Evolutionary conservation across 495 filamentous ascomycete species (phyloP).

Genomic region (Parmelia sp.): DNA sequence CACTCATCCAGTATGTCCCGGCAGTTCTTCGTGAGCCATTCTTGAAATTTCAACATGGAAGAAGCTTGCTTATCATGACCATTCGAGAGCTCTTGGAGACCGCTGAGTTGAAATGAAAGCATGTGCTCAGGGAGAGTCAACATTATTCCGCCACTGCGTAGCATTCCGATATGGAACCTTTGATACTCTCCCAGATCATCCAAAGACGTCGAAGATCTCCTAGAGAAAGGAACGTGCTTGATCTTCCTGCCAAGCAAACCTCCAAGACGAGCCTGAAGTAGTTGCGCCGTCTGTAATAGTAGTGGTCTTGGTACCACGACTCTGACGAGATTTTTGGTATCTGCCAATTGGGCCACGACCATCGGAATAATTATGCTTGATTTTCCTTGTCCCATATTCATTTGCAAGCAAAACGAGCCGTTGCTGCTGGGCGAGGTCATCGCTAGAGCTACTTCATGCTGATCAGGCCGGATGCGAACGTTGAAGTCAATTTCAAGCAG

Average conservation of each 20-base stretch:
- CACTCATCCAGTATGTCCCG: conserved; percentile 61
- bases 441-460: conserved; percentile 48
- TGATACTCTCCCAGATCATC: conserved; percentile 30
- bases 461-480: conserved; percentile 55
- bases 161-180: conserved; percentile 43
- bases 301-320: conserved; percentile 59
- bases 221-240: conserved; percentile 58
- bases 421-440: conserved; percentile 48
- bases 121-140: conserved; percentile 63
- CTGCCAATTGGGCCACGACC: conserved; percentile 49
- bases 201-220: conserved; percentile 37
- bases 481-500: conserved; percentile 60
- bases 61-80: conserved; percentile 27
- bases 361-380: conserved; percentile 64
- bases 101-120: conserved; percentile 62
- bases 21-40: conserved; percentile 36
- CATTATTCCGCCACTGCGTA: conserved; percentile 44
- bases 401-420: conserved; percentile 54
- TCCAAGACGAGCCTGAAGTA: conserved; percentile 53
- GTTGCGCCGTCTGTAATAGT: conserved; percentile 56
- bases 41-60: conserved; percentile 37
- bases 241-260: conserved; percentile 52
- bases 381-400: conserved; percentile 76
- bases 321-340: conserved; percentile 46
- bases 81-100: conserved; percentile 43